phyloP scores from a whole-genome alignment of 1,284 basidiomycete genomes.

The Microbotryomycetes sp. region DNA sequence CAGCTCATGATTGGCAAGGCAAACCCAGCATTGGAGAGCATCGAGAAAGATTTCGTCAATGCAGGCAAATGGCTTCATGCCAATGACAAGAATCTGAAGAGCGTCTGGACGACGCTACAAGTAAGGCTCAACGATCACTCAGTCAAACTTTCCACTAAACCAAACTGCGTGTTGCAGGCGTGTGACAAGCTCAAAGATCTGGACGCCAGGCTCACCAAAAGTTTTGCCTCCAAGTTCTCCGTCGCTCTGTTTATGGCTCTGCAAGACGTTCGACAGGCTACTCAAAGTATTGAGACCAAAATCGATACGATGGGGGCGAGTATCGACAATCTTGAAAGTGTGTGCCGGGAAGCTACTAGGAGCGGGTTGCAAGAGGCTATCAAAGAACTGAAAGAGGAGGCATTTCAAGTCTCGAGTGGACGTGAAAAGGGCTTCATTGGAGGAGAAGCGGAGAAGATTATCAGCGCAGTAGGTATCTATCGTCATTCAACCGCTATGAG shows the following conservation, averaged over 20 bases:
- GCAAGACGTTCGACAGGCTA: slow-evolving; percentile 30
- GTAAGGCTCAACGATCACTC: too few species aligned
- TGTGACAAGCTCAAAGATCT: slow-evolving; percentile 32
- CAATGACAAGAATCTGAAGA: slow-evolving; percentile 23
- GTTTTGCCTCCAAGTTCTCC: slow-evolving; percentile 33
- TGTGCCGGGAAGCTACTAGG: slow-evolving; percentile 13
- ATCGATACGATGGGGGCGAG: slow-evolving; percentile 15
- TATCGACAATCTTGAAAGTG: slow-evolving; percentile 13
- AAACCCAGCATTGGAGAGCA: slow-evolving; percentile 16
- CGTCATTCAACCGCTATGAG: background rate
- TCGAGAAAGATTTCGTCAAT: slow-evolving; percentile 19
- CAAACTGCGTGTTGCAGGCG: slow-evolving; percentile 10
- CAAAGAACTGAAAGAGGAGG: slow-evolving; percentile 24
- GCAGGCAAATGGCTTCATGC: slow-evolving; percentile 15
- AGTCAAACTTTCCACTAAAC: background rate
- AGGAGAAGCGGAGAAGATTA: slow-evolving; percentile 31
- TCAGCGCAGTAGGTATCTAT: slow-evolving; percentile 7
- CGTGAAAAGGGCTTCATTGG: slow-evolving; percentile 11
- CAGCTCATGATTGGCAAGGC: slow-evolving; percentile 7
- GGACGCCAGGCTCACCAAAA: slow-evolving; percentile 31
- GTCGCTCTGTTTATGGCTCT: slow-evolving; percentile 32
- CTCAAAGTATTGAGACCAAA: slow-evolving; percentile 24
- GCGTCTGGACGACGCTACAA: slow-evolving; percentile 22
- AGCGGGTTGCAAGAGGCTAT: slow-evolving; percentile 26
- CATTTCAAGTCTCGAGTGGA: slow-evolving; percentile 11